These are phyloP conservation scores for Clonostachys rosea DNA, from an alignment of 2,329 filamentous ascomycete species.

Conservation along the genomic window DNA sequence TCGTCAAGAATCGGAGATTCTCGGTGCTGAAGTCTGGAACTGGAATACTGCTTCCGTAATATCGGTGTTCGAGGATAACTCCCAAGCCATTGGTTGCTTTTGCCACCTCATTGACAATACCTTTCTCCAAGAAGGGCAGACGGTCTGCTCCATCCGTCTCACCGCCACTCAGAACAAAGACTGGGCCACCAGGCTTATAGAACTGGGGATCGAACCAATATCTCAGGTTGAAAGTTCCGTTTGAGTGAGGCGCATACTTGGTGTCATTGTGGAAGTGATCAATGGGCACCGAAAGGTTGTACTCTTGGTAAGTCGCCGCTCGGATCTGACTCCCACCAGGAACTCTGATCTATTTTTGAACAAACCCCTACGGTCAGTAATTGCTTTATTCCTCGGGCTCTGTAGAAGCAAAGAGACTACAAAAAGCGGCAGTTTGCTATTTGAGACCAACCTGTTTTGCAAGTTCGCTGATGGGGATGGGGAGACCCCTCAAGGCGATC, in stretches of 20 bases:
- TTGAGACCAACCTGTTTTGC: neutral
- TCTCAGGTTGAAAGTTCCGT: slow-evolving; percentile 63
- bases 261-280: slow-evolving; percentile 84
- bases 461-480: neutral
- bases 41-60: slow-evolving; percentile 77
- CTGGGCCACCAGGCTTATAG: slow-evolving; percentile 74
- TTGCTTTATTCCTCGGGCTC: too few relatives aligned
- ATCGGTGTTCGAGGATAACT: slow-evolving; percentile 81
- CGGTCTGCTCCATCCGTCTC: slow-evolving; percentile 62
- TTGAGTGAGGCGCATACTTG: slow-evolving; percentile 70
- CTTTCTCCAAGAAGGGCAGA: slow-evolving; percentile 70
- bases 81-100: slow-evolving; percentile 69
- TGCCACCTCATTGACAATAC: slow-evolving; percentile 67
- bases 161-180: slow-evolving; percentile 72
- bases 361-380: too few relatives aligned
- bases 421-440: too few relatives aligned
- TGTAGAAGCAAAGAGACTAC: too few relatives aligned
- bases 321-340: too few relatives aligned
- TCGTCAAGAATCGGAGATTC: slow-evolving; percentile 76
- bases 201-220: slow-evolving; percentile 81
- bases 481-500: neutral
- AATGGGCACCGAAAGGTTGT: slow-evolving; percentile 45
- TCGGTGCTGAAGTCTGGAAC: slow-evolving; percentile 58
- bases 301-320: neutral
- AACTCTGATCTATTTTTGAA: too few relatives aligned